These are phyloP conservation scores for Globisporangium polare DNA, from an alignment of 352 stramenopile species.

Conservation along the genomic window DNA sequence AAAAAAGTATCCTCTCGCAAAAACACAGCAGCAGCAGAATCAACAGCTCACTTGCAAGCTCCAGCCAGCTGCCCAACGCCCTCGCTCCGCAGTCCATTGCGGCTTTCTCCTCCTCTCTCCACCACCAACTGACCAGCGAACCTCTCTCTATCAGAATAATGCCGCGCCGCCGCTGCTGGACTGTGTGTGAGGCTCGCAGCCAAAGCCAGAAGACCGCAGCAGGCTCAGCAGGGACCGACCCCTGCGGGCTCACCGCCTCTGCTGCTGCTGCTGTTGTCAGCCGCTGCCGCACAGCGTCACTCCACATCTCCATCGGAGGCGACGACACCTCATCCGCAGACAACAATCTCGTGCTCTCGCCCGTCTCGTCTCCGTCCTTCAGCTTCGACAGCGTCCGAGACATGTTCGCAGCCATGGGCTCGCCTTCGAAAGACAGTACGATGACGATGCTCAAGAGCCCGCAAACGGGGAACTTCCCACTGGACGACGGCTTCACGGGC, in stretches of 20 bases:
- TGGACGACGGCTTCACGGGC: not conserved
- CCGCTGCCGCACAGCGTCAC: conserved; percentile 5
- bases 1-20: not conserved
- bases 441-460: not conserved
- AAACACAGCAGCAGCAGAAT: not conserved
- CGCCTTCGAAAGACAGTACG: not conserved
- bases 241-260: not conserved
- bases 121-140: not conserved
- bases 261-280: not conserved
- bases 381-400: conserved; percentile 13
- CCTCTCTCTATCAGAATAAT: not conserved
- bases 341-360: not conserved
- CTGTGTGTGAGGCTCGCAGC: not conserved
- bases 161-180: conserved; percentile 12
- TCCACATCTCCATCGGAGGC: conserved; percentile 7
- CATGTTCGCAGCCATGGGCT: conserved; percentile 14
- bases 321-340: not conserved
- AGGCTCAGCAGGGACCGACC: not conserved
- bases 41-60: not conserved
- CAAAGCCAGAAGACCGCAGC: not conserved
- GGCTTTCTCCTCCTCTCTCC: not conserved
- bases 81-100: not conserved
- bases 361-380: conserved; percentile 14
- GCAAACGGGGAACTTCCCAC: not conserved
- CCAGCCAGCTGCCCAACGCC: not conserved